These are phyloP conservation scores for Cladosporium oxysporum DNA, from an alignment of 2,329 filamentous ascomycete species.

Conservation along the genomic window DNA sequence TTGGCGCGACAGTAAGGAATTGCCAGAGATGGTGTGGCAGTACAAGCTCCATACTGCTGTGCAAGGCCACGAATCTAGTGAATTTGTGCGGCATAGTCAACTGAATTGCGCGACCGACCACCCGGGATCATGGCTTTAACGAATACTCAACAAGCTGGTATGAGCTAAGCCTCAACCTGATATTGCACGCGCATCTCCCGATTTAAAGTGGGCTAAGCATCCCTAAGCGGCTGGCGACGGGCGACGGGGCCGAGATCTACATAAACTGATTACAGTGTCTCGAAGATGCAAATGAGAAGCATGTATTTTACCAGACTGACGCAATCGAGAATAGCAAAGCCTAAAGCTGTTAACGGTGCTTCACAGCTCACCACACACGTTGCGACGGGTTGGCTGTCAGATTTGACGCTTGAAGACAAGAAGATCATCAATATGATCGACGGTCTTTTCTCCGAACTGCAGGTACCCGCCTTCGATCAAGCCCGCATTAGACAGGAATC, in stretches of 20 bases:
- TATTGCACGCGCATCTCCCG: neutral
- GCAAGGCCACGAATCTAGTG: neutral
- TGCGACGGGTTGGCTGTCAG: neutral
- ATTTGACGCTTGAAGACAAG: neutral
- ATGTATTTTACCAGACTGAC: neutral
- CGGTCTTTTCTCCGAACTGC: conserved; percentile 1
- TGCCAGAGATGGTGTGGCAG: neutral
- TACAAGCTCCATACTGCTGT: neutral
- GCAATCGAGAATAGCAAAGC: neutral
- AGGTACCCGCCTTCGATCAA: neutral
- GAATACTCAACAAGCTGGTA: too few species aligned
- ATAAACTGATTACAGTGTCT: neutral
- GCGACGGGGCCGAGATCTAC: neutral
- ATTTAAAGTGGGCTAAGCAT: neutral
- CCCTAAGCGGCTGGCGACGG: neutral
- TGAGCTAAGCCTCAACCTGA: neutral
- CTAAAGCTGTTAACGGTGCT: neutral
- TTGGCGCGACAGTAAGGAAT: neutral
- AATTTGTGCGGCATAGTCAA: neutral
- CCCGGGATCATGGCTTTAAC: neutral
- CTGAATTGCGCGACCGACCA: neutral
- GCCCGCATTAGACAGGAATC: neutral
- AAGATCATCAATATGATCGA: neutral
- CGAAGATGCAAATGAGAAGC: neutral
- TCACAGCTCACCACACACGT: neutral